These are phyloP conservation scores for Echites panduratus DNA, from an alignment of 257 asterid species.

Conservation along the genomic window DNA sequence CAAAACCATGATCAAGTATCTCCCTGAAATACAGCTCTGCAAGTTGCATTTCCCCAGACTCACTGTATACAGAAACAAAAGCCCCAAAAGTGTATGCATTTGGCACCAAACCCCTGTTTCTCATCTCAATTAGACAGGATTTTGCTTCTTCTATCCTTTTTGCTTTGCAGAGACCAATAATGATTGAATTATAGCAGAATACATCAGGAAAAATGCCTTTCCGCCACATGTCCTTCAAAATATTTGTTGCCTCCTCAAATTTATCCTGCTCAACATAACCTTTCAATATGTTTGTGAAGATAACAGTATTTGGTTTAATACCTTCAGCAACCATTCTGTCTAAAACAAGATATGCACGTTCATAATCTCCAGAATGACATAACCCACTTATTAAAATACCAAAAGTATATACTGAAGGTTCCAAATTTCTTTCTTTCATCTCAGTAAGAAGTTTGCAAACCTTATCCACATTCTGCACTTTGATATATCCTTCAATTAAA, in stretches of 20 bases:
- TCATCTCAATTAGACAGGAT: slow-evolving; percentile 48
- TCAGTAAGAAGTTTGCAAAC: slow-evolving; percentile 53
- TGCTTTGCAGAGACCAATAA: slow-evolving; percentile 68
- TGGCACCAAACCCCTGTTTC: slow-evolving; percentile 48
- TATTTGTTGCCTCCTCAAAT: slow-evolving; percentile 52
- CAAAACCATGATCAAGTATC: slow-evolving; percentile 62
- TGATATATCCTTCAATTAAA: slow-evolving; percentile 58
- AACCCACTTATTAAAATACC: slow-evolving; percentile 53
- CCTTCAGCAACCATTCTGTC: slow-evolving; percentile 50
- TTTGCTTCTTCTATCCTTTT: slow-evolving; percentile 67
- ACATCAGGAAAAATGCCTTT: slow-evolving; percentile 63
- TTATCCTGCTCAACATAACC: slow-evolving; percentile 51
- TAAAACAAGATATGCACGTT: slow-evolving; percentile 47
- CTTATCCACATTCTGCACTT: slow-evolving; percentile 42
- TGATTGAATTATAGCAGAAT: slow-evolving; percentile 59
- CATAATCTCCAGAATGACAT: slow-evolving; percentile 48
- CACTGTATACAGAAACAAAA: slow-evolving; percentile 50
- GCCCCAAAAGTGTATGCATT: slow-evolving; percentile 78
- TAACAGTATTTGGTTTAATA: slow-evolving; percentile 47
- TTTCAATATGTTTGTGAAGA: slow-evolving; percentile 52
- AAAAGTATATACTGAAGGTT: slow-evolving; percentile 56
- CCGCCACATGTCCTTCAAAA: slow-evolving; percentile 64
- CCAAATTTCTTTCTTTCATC: slow-evolving; percentile 64
- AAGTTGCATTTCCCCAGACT: slow-evolving; percentile 50
- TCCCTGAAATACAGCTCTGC: slow-evolving; percentile 63